These are phyloP conservation scores for Fibroporia radiculosa DNA, from an alignment of 768 basidiomycete genomes.

Conservation along the genomic window DNA sequence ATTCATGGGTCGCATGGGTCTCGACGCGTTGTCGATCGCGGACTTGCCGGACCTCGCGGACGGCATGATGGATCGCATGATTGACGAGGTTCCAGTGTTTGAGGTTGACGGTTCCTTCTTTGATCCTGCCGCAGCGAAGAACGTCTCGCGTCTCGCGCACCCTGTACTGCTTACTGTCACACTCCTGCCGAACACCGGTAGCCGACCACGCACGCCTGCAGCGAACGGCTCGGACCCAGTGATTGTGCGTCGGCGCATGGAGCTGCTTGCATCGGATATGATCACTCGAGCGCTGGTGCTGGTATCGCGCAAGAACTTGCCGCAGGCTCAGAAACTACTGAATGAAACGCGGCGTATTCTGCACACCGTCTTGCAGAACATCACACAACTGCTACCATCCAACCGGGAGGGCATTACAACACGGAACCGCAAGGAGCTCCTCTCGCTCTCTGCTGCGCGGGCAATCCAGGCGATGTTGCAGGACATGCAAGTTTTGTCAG, in stretches of 20 bases:
- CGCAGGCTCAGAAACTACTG: conserved; percentile 86
- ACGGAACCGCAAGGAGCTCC: conserved; percentile 71
- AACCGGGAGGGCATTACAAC: conserved; percentile 35
- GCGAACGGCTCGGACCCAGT: conserved; percentile 63
- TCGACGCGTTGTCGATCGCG: conserved; percentile 66
- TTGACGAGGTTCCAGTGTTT: conserved; percentile 94
- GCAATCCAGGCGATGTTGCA: conserved; percentile 80
- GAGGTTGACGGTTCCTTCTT: conserved; percentile 95
- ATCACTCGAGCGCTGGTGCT: conserved; percentile 90
- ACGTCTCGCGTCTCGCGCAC: conserved; percentile 82
- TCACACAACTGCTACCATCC: conserved; percentile 64
- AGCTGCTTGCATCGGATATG: conserved; percentile 95
- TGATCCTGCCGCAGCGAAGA: conserved; percentile 79
- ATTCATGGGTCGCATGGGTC: conserved; percentile 80
- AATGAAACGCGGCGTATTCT: conserved; percentile 88
- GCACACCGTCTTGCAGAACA: conserved; percentile 81
- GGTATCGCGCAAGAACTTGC: conserved; percentile 84
- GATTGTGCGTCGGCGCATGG: conserved; percentile 92
- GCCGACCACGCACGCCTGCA: conserved; percentile 33
- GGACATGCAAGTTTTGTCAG: conserved; percentile 80
- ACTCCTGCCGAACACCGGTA: conserved; percentile 50
- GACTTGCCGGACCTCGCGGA: conserved; percentile 71
- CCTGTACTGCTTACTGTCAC: conserved; percentile 95
- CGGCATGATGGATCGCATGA: conserved; percentile 94
- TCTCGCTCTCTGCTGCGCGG: conserved; percentile 65